Conservation (phyloP, 495 filamentous ascomycete species). For the Ramalina peruviana region DNA sequence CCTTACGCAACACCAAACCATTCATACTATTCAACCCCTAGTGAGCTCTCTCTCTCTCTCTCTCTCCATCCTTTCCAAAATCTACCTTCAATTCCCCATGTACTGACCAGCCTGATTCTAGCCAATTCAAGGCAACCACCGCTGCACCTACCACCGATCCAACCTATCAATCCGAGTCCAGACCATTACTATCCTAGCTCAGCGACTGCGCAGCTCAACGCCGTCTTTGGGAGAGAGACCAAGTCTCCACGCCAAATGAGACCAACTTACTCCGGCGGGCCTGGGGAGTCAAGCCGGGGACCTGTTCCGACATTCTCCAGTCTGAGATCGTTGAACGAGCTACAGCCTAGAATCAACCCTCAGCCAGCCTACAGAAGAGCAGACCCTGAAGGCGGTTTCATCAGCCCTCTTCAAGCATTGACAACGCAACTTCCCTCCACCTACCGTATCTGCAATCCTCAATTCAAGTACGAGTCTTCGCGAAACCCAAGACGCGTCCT, state of each 20-base stretch:
- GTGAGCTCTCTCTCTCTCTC: constrained; percentile 23
- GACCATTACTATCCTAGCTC: constrained; percentile 58
- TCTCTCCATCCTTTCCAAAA: background rate
- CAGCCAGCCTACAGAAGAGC: constrained; percentile 89
- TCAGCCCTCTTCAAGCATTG: constrained; percentile 92
- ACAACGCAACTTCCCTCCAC: constrained; percentile 88
- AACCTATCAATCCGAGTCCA: constrained; percentile 45
- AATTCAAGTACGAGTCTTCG: constrained; percentile 99
- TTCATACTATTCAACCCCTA: constrained; percentile 47
- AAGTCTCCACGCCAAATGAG: constrained; percentile 52
- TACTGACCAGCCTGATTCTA: constrained; percentile 2
- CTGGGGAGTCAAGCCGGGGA: constrained; percentile 40
- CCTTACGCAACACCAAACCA: constrained; percentile 46
- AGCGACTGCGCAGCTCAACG: constrained; percentile 52
- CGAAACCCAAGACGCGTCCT: constrained; percentile 90
- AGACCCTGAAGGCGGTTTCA: constrained; percentile 95
- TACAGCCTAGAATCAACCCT: constrained; percentile 67
- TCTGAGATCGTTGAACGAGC: constrained; percentile 53
- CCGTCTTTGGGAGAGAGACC: constrained; percentile 56
- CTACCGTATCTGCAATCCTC: constrained; percentile 95
- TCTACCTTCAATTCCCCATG: background rate
- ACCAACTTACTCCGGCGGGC: constrained; percentile 30
- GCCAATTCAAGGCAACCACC: constrained; percentile 36
- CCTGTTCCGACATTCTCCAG: constrained; percentile 81
- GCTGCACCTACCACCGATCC: constrained; percentile 57